phyloP scores from a whole-genome alignment of 441 rosid genomes.

The Erysimum pusillum region DNA sequence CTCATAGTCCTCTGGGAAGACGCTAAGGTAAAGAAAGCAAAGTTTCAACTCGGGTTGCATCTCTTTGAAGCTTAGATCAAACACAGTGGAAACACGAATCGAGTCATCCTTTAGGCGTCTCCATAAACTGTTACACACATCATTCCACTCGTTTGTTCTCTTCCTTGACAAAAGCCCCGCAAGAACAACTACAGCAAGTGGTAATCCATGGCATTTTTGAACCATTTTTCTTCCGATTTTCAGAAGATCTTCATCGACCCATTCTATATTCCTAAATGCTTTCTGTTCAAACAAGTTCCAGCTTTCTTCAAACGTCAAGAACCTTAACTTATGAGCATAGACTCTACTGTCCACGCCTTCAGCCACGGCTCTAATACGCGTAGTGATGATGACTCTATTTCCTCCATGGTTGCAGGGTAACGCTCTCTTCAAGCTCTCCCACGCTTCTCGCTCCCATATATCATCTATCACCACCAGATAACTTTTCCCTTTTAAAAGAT shows the following conservation, averaged over 20 bases:
- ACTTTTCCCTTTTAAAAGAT: neutral
- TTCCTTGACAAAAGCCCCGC: conserved; percentile 21
- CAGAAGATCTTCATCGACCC: conserved; percentile 17
- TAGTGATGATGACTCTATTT: conserved; percentile 43
- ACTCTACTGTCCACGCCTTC: conserved; percentile 10
- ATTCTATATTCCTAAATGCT: conserved; percentile 24
- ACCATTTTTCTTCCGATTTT: conserved; percentile 26
- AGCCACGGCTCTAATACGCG: conserved; percentile 31
- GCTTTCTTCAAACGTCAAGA: conserved; percentile 39
- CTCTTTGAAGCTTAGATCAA: conserved; percentile 37
- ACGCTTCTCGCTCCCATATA: conserved; percentile 27
- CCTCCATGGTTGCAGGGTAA: conserved; percentile 5
- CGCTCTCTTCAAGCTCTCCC: conserved; percentile 41
- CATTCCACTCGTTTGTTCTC: conserved; percentile 39
- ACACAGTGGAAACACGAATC: conserved; percentile 7
- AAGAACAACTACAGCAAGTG: conserved; percentile 35
- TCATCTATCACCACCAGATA: conserved; percentile 45
- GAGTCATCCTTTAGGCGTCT: conserved; percentile 41
- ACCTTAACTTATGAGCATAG: conserved; percentile 17
- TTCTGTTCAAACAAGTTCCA: conserved; percentile 38
- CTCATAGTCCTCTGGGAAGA: conserved; percentile 41
- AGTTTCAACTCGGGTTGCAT: conserved; percentile 5
- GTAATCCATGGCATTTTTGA: conserved; percentile 32
- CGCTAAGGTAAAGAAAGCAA: conserved; percentile 38
- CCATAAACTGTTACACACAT: conserved; percentile 26